Conservation (phyloP, 169 alveolate genomes). For the Eimeria brunetti region DNA sequence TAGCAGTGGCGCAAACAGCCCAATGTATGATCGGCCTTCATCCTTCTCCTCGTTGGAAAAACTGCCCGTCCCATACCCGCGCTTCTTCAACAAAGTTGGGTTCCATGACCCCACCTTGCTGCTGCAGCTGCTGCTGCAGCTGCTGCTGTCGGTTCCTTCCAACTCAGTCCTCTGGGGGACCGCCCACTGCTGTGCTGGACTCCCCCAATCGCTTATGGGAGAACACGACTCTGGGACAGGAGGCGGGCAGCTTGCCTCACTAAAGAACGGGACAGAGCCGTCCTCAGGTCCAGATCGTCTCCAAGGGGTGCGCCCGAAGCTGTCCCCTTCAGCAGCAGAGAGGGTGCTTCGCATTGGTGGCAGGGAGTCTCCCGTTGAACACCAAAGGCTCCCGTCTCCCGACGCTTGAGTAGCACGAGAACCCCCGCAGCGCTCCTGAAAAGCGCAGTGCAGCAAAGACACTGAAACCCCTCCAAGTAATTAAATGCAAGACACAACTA, state of each 20-base stretch:
- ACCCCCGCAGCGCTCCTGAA: slow-evolving; percentile 1
- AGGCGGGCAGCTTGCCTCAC: slow-evolving; percentile 1
- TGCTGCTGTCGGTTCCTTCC: slow-evolving; percentile 29
- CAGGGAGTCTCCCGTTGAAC: neutral
- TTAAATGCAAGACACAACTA: neutral
- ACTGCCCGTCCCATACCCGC: neutral
- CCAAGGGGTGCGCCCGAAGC: neutral
- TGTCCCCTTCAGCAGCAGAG: slow-evolving; percentile 22
- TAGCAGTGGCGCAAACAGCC: slow-evolving; percentile 27
- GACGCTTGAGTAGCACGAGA: neutral
- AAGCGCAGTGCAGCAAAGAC: neutral
- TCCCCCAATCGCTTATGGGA: slow-evolving; percentile 59
- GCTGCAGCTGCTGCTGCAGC: slow-evolving; percentile 39
- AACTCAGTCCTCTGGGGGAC: slow-evolving; percentile 42
- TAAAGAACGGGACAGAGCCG: neutral
- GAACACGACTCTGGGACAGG: neutral
- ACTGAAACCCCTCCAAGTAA: neutral
- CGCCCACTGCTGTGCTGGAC: slow-evolving; percentile 68
- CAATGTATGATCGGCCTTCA: slow-evolving; percentile 3
- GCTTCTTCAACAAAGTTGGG: neutral
- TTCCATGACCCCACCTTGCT: slow-evolving; percentile 12
- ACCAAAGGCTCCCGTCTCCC: neutral
- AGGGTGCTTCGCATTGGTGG: neutral
- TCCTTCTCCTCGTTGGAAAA: slow-evolving; percentile 34
- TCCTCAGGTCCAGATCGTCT: neutral